Evolutionary conservation across 306 rosid genomes (phyloP).

Genomic region (Trifolium dubium): DNA sequence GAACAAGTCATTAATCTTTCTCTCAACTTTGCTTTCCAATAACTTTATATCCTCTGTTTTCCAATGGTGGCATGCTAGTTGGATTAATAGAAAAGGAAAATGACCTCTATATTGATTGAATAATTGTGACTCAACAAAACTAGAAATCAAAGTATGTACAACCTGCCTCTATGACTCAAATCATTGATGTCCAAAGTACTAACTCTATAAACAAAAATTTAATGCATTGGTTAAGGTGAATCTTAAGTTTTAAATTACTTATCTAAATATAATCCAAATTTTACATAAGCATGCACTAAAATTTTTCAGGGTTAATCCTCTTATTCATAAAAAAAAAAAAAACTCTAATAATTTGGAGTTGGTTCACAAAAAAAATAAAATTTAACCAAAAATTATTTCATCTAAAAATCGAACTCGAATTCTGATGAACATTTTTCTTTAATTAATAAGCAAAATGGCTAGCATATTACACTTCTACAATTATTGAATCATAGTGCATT

Average conservation of each 20-base stretch:
- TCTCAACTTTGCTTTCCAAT: background rate
- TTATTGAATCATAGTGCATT: slow-evolving; percentile 39
- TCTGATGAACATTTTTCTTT: too few relatives aligned
- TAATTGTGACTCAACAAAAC: slow-evolving; percentile 25
- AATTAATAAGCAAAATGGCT: background rate
- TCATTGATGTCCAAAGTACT: background rate
- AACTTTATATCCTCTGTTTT: background rate
- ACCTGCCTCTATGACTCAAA: slow-evolving; percentile 6
- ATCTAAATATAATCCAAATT: background rate
- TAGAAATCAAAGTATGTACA: background rate
- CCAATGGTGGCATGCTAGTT: slow-evolving; percentile 9
- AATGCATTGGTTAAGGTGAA: background rate
- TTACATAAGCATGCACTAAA: background rate
- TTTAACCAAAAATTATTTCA: too few relatives aligned
- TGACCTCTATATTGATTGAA: background rate
- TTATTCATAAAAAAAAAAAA: too few relatives aligned
- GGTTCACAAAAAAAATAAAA: too few relatives aligned
- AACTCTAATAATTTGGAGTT: too few relatives aligned
- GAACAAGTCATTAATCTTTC: background rate
- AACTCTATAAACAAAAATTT: background rate
- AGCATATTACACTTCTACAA: slow-evolving; percentile 3
- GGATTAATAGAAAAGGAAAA: slow-evolving; percentile 1
- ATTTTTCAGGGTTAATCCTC: too few relatives aligned
- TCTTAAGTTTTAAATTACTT: slow-evolving; percentile 1
- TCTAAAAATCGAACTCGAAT: too few relatives aligned